Conservation (phyloP, 768 basidiomycete genomes). For the Pholiota conissans region DNA sequence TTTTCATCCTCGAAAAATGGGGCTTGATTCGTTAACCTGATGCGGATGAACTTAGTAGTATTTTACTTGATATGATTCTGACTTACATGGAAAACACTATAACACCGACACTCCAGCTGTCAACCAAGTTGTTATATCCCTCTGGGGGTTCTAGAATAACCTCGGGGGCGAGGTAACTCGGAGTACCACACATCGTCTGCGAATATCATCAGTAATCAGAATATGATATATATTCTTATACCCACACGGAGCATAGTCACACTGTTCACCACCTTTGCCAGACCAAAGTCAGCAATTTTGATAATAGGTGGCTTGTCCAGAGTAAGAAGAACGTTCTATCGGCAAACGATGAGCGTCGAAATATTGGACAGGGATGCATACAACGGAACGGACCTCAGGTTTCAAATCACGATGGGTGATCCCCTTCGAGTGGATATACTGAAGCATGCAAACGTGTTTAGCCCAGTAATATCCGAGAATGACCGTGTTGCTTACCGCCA, state of each 20-base stretch:
- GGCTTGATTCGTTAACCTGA: constrained; percentile 71
- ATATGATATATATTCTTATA: constrained; percentile 1
- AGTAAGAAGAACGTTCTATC: constrained; percentile 86
- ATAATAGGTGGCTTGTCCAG: constrained; percentile 62
- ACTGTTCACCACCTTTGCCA: constrained; percentile 88
- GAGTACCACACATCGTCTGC: constrained; percentile 96
- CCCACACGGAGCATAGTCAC: constrained; percentile 74
- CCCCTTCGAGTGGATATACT: constrained; percentile 72
- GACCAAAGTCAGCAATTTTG: constrained; percentile 95
- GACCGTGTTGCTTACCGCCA: constrained; percentile 47
- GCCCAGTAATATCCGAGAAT: not conserved
- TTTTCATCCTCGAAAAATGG: constrained; percentile 83
- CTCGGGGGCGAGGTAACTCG: constrained; percentile 91
- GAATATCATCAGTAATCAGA: constrained; percentile 4
- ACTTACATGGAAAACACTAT: constrained; percentile 89
- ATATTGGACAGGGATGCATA: not conserved
- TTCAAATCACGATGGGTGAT: constrained; percentile 95
- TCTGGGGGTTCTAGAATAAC: constrained; percentile 65
- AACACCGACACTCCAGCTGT: constrained; percentile 96
- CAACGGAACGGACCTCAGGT: constrained; percentile 58
- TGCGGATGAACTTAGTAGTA: constrained; percentile 6
- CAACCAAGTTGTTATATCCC: constrained; percentile 88
- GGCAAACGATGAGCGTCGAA: not conserved
- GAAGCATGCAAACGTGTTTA: not conserved
- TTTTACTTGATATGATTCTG: not conserved